phyloP scores from a whole-genome alignment of 2,329 filamentous ascomycete genomes.

The Alternaria sp. region DNA sequence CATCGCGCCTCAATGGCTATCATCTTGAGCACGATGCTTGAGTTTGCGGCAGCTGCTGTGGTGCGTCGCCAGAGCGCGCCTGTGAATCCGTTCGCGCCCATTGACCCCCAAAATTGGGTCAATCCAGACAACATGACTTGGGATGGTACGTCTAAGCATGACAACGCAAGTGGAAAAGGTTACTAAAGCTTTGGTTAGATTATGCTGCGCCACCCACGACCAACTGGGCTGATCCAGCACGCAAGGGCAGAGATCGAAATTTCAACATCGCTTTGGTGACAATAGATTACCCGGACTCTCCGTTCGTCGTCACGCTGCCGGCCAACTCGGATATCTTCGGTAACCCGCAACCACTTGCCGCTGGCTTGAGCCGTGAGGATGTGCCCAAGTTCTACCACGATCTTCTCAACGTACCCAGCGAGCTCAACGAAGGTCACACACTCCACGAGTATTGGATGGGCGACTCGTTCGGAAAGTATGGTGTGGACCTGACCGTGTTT shows the following conservation, averaged over 20 bases:
- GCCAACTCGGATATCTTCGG: constrained; percentile 58
- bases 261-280: constrained; percentile 63
- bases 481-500: constrained; percentile 61
- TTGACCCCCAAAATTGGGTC: constrained; percentile 61
- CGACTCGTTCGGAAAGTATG: constrained; percentile 60
- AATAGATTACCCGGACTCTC: constrained; percentile 59
- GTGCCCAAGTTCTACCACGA: constrained; percentile 60
- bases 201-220: constrained; percentile 56
- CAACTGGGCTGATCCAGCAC: constrained; percentile 55
- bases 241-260: constrained; percentile 56
- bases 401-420: constrained; percentile 57
- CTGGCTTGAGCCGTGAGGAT: constrained; percentile 52
- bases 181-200: constrained; percentile 36
- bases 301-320: constrained; percentile 57
- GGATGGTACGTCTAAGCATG: constrained; percentile 28
- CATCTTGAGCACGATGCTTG: constrained; percentile 24
- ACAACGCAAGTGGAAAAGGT: constrained; percentile 58
- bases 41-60: constrained; percentile 21
- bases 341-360: constrained; percentile 56
- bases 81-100: constrained; percentile 55
- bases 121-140: constrained; percentile 61
- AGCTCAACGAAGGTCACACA: constrained; percentile 60
- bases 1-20: constrained; percentile 16
- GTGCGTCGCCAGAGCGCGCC: constrained; percentile 14
- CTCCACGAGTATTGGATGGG: constrained; percentile 66